Evolutionary conservation across 768 basidiomycete genomes (phyloP), one percentile per base, ranked within the genome.

Genomic region (Neoboletus brunneissimus): DNA sequence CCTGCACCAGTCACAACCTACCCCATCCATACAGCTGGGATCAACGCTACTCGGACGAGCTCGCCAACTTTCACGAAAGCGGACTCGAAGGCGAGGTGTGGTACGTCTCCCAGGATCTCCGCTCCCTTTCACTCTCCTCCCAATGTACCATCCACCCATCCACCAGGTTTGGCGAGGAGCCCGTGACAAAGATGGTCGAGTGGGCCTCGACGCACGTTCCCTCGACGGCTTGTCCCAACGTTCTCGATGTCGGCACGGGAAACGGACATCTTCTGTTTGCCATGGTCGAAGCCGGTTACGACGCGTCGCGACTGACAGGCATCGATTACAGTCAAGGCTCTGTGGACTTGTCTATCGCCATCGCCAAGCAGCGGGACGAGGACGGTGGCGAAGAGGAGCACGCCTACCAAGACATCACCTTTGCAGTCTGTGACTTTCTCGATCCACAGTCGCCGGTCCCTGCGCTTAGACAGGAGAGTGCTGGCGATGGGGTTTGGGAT

Each of bases 71-170:
- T 58, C 74, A 83, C 31, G 91, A 91, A 49, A 82, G 84, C 31
- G 86, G 88, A 20, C 89, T 93, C 65, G 89, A 91, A 69, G 91
- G 91, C 35, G 91, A 94, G 71, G 77, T 91, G 25, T 94, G 91
- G 91, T 90, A 59, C 53, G 81, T 68, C 3, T 9, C 6, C 31
- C 9, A 1, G 15, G 16, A 6, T 6, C 15, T 50, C 18, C 13
- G 1, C 12, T 7, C 22, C n/a, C 15, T 25, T 25, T 2, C 23
- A 4, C 16, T 48, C 11, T 34, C 44, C 22, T 32, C 45, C 25
- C 46, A 50, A 40, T 9, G 35, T 25, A n/a, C 18, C 20, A 29
- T 11, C 3, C 25, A 25, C 25, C 7, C 23, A 13, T 18, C n/a
- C 10, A 20, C 40, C 58, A 92, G 91, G 91, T 94, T 94, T 65